Base-by-base conservation (phyloP, 2,329 filamentous ascomycete species). In the Thelonectria blattea region DNA sequence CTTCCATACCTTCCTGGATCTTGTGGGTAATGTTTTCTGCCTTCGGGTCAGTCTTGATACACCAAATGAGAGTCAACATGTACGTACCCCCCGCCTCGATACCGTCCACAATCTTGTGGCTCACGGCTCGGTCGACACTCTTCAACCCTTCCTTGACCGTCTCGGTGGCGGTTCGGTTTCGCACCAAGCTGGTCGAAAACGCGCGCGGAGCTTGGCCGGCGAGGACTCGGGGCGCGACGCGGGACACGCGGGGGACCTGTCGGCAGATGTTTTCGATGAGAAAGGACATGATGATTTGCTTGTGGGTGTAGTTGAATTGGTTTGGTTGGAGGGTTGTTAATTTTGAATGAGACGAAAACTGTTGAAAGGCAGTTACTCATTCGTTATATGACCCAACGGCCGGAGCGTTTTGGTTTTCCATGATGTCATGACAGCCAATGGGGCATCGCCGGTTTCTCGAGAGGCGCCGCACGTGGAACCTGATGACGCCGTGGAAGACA, bases 71-170 rank as follows among this genome's bases (percentile, higher is more conserved):
- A 3, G 39, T 12, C n/a, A 14, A 15, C 34, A 10, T 18, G 32
- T n/a, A n/a, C n/a, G 10, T n/a, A 79, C 87, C 74, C 50, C 83
- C 82, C 48, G 79, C 76, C 66, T 89, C 80, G 71, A 90, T 86
- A 15, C 85, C 85, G 41, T 85, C 83, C 27, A 88, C 83, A 17
- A 89, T 71, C 71, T 86, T 88, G 71, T 87, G 83, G 60, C 83
- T 82, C 43, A 89, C 84, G 51, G 77, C 80, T 30, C 85, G 80
- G 76, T 89, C 85, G 6, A 88, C 84, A 6, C 75, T 77, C 75
- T 88, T 87, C 58, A 85, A 74, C 3, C 81, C 80, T 62, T 89
- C 85, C 75, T 88, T 89, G 67, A 84, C 82, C 0, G 79, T 66
- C 58, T 88, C 84, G 52, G 82, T 76, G 3, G 81, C 76, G 10